Conservation (phyloP, 768 basidiomycete species). For the Tremella fuciformis region DNA sequence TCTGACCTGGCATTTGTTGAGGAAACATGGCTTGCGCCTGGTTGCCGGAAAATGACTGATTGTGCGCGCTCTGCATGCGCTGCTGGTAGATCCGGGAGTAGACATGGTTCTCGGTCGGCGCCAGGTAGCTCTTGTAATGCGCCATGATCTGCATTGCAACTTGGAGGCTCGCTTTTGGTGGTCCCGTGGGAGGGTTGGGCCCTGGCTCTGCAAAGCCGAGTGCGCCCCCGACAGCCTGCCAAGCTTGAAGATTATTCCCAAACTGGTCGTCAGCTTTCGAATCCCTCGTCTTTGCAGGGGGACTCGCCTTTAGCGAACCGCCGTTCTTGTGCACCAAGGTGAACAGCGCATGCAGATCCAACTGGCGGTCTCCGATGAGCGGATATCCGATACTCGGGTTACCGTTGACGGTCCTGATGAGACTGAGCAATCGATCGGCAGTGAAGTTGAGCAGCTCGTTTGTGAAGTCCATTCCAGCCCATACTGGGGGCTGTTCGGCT, state of each 20-base stretch:
- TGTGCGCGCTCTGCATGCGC: constrained; percentile 2
- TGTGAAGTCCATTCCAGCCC: constrained; percentile 23
- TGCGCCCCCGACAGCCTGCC: constrained; percentile 26
- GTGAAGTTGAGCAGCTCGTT: constrained; percentile 17
- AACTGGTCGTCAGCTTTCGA: constrained; percentile 8
- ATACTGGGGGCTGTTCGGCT: constrained; percentile 1
- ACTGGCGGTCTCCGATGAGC: constrained; percentile 20
- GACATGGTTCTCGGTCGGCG: constrained; percentile 30
- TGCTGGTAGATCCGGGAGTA: constrained; percentile 17
- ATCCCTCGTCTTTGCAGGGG: too few relatives aligned
- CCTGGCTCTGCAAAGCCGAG: constrained; percentile 24
- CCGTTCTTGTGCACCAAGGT: constrained; percentile 35
- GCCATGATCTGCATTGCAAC: constrained; percentile 25
- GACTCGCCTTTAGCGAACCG: constrained; percentile 33
- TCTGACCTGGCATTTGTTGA: constrained; percentile 6
- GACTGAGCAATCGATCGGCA: background rate
- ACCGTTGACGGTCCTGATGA: constrained; percentile 13
- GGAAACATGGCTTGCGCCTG: background rate
- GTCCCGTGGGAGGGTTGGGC: constrained; percentile 9
- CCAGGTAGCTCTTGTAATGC: constrained; percentile 18
- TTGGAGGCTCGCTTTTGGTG: constrained; percentile 14
- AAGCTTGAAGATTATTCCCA: constrained; percentile 19
- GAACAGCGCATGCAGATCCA: constrained; percentile 34
- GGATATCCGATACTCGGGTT: constrained; percentile 23
- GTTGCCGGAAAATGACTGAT: background rate